phyloP scores from a whole-genome alignment of 805 yeast genomes.

The Candida nanaspora region DNA sequence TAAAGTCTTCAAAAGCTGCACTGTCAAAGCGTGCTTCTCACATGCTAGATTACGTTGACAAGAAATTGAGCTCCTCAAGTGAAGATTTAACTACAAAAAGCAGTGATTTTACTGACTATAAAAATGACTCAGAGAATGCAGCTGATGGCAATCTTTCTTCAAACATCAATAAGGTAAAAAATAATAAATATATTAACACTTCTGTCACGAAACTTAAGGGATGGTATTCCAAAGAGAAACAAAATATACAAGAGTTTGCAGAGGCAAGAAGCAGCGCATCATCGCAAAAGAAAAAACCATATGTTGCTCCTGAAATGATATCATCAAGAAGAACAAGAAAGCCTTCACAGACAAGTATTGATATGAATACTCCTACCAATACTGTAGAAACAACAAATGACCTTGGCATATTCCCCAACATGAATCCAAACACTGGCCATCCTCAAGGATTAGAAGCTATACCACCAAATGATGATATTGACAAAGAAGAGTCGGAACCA shows the following conservation, averaged over 20 bases:
- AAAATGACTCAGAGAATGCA: slow-evolving; percentile 6
- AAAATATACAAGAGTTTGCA: slow-evolving; percentile 7
- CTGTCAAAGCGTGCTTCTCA: slow-evolving; percentile 9
- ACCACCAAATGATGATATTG: background rate
- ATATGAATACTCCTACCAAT: background rate
- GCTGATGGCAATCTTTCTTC: slow-evolving; percentile 19
- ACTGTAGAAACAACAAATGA: background rate
- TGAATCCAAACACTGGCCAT: background rate
- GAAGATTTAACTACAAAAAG: slow-evolving; percentile 4
- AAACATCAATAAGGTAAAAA: slow-evolving; percentile 5
- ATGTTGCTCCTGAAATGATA: slow-evolving; percentile 61
- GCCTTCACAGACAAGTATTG: background rate
- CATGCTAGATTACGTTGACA: slow-evolving; percentile 2
- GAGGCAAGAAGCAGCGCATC: slow-evolving; percentile 3
- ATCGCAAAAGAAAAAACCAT: slow-evolving; percentile 7
- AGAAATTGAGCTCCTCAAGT: slow-evolving; percentile 7
- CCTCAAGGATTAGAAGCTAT: background rate
- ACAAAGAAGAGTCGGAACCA: no score
- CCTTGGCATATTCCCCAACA: background rate
- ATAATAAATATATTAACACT: slow-evolving; percentile 22
- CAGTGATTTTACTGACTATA: background rate
- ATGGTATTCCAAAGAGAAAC: slow-evolving; percentile 55
- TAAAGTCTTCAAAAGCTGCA: slow-evolving; percentile 8
- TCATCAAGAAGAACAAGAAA: slow-evolving; percentile 36
- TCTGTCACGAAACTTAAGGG: slow-evolving; percentile 57